phyloP scores from a whole-genome alignment of 441 rosid species.

The Melianthus villosus region DNA sequence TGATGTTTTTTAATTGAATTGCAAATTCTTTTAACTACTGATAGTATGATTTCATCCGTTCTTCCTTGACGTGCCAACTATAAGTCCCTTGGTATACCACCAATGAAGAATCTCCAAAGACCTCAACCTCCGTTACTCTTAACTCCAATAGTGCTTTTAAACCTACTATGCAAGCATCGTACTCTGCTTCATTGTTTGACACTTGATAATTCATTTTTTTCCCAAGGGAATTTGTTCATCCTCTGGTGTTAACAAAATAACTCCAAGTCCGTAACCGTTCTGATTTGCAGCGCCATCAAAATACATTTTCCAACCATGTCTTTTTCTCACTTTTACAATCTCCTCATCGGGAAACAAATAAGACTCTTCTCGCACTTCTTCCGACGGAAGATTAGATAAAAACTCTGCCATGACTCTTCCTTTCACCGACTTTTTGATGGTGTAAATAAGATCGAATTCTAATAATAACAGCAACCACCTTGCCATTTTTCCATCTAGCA shows the following conservation, averaged over 20 bases:
- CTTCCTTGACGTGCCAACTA: neutral
- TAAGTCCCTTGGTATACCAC: neutral
- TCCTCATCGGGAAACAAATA: neutral
- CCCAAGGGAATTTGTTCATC: neutral
- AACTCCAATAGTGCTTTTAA: neutral
- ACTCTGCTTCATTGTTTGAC: neutral
- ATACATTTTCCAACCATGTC: neutral
- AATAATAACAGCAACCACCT: neutral
- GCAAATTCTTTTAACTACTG: neutral
- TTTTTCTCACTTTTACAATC: neutral
- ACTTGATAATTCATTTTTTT: neutral
- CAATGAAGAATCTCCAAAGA: neutral
- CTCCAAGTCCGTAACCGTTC: neutral
- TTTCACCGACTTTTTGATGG: neutral
- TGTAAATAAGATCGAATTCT: neutral
- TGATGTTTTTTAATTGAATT: neutral
- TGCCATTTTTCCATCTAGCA: neutral
- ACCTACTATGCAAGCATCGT: neutral
- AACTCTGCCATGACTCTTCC: neutral
- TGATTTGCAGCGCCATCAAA: neutral
- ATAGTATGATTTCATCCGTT: neutral
- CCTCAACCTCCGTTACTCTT: neutral
- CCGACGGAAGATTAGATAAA: neutral
- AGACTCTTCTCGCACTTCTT: neutral
- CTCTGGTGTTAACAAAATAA: neutral